Conservation (phyloP, 768 basidiomycete genomes). For the Amanita rimosa region DNA sequence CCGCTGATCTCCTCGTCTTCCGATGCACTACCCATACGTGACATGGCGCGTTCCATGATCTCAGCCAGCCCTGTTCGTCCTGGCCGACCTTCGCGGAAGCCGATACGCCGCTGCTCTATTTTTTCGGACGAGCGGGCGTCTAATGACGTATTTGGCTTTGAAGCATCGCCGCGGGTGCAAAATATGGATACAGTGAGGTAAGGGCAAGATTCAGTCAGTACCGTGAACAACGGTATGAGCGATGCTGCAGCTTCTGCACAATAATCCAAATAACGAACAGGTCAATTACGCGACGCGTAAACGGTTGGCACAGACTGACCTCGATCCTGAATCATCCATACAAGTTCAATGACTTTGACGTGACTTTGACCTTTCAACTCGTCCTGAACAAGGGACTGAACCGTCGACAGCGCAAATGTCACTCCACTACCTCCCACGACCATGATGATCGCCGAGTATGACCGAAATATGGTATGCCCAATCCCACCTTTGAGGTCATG, state of each 20-base stretch:
- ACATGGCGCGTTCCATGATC: background rate
- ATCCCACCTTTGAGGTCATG: conserved; percentile 20
- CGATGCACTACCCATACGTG: background rate
- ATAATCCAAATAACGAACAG: no score
- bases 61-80: background rate
- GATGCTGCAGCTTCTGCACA: background rate
- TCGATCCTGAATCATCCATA: conserved; percentile 36
- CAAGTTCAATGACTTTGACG: conserved; percentile 32
- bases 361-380: conserved; percentile 22
- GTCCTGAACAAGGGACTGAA: conserved; percentile 36
- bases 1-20: background rate
- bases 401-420: conserved; percentile 35
- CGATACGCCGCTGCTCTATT: background rate
- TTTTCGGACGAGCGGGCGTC: background rate
- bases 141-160: no score
- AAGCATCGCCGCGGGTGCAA: background rate
- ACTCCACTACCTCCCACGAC: conserved; percentile 53
- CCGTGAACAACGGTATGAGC: background rate
- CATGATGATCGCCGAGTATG: conserved; percentile 40
- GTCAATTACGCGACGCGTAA: no score
- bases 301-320: no score
- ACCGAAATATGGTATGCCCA: conserved; percentile 33
- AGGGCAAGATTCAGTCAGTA: background rate
- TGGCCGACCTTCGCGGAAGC: background rate
- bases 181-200: background rate